These are phyloP conservation scores for Collybiopsis confluens DNA, from an alignment of 768 basidiomycete genomes.

Conservation along the genomic window DNA sequence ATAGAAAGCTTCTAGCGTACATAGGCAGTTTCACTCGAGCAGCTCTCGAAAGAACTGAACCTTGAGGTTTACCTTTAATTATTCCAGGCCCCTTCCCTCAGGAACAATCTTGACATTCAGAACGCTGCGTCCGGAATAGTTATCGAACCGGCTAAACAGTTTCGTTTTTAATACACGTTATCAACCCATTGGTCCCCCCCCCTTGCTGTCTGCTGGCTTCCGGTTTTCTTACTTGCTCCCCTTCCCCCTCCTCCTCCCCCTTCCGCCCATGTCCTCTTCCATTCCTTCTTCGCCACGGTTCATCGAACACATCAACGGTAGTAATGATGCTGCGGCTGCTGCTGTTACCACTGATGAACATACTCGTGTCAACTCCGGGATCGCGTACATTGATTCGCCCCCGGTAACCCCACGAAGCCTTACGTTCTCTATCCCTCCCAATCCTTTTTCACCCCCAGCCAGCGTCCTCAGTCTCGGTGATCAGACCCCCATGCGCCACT, in stretches of 20 bases:
- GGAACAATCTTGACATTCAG: constrained; percentile 4
- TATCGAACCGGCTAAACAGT: neutral
- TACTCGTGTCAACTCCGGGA: neutral
- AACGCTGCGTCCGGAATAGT: constrained; percentile 5
- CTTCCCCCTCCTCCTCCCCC: too few relatives aligned
- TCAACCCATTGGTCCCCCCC: neutral
- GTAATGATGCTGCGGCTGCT: too few relatives aligned
- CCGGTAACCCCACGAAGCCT: constrained; percentile 37
- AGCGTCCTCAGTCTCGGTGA: constrained; percentile 41
- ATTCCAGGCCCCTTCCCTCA: constrained; percentile 1
- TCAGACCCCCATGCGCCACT: constrained; percentile 16
- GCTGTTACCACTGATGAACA: neutral
- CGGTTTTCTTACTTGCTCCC: neutral
- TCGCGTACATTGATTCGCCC: constrained; percentile 24
- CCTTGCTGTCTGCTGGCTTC: neutral
- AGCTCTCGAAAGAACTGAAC: neutral
- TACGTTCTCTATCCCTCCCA: constrained; percentile 20
- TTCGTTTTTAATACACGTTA: neutral
- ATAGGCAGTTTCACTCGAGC: too few relatives aligned
- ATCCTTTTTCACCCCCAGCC: constrained; percentile 51
- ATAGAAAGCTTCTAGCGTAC: too few relatives aligned
- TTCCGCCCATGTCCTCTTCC: constrained; percentile 10
- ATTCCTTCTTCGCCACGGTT: constrained; percentile 19
- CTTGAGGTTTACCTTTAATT: neutral
- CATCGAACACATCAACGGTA: constrained; percentile 3